Evolutionary conservation across 1,284 basidiomycete genomes (phyloP), one percentile per base, ranked within the genome.

Genomic region (Dichomitus squalens): DNA sequence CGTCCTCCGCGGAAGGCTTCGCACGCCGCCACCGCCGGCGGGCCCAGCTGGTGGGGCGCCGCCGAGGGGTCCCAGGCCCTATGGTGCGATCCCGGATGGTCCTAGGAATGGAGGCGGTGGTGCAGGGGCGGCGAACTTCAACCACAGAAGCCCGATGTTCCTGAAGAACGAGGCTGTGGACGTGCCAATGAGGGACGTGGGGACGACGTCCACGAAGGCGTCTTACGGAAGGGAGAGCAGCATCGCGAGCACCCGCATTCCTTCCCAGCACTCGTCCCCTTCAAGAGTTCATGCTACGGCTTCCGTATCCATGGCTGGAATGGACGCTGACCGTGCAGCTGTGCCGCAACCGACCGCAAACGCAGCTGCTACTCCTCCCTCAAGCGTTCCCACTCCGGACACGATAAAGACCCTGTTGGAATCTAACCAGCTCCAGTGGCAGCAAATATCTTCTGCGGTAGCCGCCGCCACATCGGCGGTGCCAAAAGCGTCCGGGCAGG

Each of bases 391-490:
- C 16, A 55, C 27, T 14, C 25, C 49, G 11, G 58, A 63, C 39
- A 34, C 57, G 11, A 57, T 64, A 29, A 57, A 55, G 20, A 38
- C 27, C 14, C 11, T 61, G 34, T 25, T 61, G 21, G 59, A 64
- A 53, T 53, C 55, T 1, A 59, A 59, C 9, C 34, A 49, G 7
- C 46, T 53, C 5, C 49, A 64, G 21, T 61, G 59, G 59, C 57
- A 60, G 52, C 47, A 61, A 27, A 59, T 64, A 9, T 64, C 61
- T 1, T 52, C 58, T 8, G 58, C 58, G 2, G 59, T 58, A n/a
- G 59, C 59, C 2, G 57, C 57, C 7, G 59, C 59, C 12, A 57
- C 57, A 3, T 64, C 59, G 1, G 57, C 52, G 18, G 55, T 53
- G 12, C 50, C 57, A 1, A 61, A 49, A 36, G 23, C 47, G 1